Evolutionary conservation across 805 yeast genomes (phyloP), one percentile per base, ranked within the genome.

Genomic region (Komagataella kurtzmanii): DNA sequence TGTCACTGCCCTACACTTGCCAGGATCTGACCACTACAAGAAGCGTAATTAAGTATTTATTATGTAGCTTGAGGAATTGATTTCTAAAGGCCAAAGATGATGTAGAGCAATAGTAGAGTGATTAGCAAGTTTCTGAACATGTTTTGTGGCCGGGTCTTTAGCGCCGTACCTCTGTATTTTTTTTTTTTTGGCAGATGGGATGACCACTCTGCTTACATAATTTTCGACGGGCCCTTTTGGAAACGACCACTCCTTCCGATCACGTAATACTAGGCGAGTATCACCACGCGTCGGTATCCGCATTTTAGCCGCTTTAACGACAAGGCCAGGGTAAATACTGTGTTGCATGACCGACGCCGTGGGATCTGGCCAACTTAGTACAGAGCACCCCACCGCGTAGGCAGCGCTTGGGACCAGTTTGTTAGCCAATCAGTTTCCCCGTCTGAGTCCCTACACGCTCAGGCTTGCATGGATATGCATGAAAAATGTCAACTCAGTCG

Each of bases 1-100:
- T n/a, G 58, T 67, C 49, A 60, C 52, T 46, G 67, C 64, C 18
- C n/a, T 60, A 24, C 61, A 58, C 47, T 55, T 68, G 40, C 71
- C 72, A 4, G 56, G 58, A 18, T 55, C 51, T 24, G 40, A 30
- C 40, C 40, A 30, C 40, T 30, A 30, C 40, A 30, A 30, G 40
- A 30, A 30, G 40, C 40, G 23, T 21, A 21, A 30, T 14, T 30
- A 30, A 14, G 40, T 30, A 30, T 30, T 30, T 30, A 30, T 30
- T 30, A 30, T 30, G 40, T 30, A 30, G 40, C 40, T 30, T 10
- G 40, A 30, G 40, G 40, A 30, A 30, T 30, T 30, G 40, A 30
- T 30, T 30, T 30, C 40, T 30, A 30, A 30, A 30, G 40, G 40
- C 40, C 40, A 30, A 30, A 30, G 40, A 30, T 14, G 40, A 30